Evolutionary conservation across 78 protist genomes (phyloP).

Genomic region (Dictyostelium citrinum): DNA sequence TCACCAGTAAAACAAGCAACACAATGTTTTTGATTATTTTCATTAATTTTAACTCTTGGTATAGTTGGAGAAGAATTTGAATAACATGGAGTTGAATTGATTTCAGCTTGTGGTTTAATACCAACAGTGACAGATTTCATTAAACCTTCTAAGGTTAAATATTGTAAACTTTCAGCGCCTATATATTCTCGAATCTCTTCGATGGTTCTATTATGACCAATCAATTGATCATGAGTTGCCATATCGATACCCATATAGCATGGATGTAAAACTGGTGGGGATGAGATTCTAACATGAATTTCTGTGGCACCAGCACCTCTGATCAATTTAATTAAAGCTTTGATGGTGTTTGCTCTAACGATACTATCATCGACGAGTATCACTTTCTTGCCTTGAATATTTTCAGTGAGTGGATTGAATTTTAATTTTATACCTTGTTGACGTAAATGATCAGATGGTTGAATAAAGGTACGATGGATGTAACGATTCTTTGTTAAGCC

Average conservation of each 20-base stretch:
- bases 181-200: constrained; percentile 66
- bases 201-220: constrained; percentile 54
- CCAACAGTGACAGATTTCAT: constrained; percentile 14
- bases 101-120: background rate
- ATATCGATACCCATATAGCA: constrained; percentile 84
- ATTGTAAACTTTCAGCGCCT: constrained; percentile 68
- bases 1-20: constrained; percentile 80
- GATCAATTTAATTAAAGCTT: constrained; percentile 56
- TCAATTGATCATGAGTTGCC: constrained; percentile 67
- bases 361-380: constrained; percentile 73
- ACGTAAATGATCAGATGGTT: constrained; percentile 73
- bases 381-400: constrained; percentile 55
- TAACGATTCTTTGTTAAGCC: constrained; percentile 78
- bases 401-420: constrained; percentile 78
- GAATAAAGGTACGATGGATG: constrained; percentile 79
- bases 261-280: constrained; percentile 79
- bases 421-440: constrained; percentile 75
- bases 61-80: background rate
- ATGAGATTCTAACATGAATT: constrained; percentile 77
- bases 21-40: constrained; percentile 29
- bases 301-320: constrained; percentile 75
- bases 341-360: constrained; percentile 75
- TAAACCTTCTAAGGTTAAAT: constrained; percentile 56
- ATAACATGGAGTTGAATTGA: background rate
- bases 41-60: background rate